These are phyloP conservation scores for Hypoxylon perforatum DNA, from an alignment of 495 filamentous ascomycete species.

Conservation along the genomic window DNA sequence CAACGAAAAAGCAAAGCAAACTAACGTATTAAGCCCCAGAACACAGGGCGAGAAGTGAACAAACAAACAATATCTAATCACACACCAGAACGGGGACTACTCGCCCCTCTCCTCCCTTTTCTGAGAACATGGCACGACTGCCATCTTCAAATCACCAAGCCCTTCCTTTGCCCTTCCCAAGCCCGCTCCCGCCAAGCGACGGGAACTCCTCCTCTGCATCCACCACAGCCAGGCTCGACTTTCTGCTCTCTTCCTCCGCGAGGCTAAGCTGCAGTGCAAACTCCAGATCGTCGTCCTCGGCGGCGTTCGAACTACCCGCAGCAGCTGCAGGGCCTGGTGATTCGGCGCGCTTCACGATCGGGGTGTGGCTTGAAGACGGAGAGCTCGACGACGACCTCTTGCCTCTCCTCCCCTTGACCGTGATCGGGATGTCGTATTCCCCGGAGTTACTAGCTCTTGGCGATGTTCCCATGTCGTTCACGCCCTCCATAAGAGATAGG, in stretches of 20 bases:
- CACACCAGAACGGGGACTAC: no score
- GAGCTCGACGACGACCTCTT: slow-evolving; percentile 51
- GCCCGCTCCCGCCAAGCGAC: slow-evolving; percentile 53
- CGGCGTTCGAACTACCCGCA: slow-evolving; percentile 27
- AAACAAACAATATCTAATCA: no score
- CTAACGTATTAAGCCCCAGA: no score
- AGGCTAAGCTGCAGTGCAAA: slow-evolving; percentile 87
- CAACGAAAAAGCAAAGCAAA: no score
- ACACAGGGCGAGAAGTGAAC: no score
- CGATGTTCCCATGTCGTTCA: slow-evolving; percentile 49
- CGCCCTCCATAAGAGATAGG: slow-evolving; percentile 73
- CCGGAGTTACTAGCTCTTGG: slow-evolving; percentile 46
- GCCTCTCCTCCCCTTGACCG: slow-evolving; percentile 56
- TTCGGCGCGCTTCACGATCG: slow-evolving; percentile 36
- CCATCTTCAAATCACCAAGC: slow-evolving; percentile 46
- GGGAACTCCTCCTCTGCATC: slow-evolving; percentile 68
- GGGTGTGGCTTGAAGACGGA: slow-evolving; percentile 52
- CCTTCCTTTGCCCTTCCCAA: slow-evolving; percentile 60
- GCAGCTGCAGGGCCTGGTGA: slow-evolving; percentile 34
- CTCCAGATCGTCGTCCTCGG: slow-evolving; percentile 76
- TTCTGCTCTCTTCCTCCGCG: slow-evolving; percentile 74
- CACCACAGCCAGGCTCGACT: slow-evolving; percentile 37
- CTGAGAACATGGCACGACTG: no score
- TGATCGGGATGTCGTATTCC: slow-evolving; percentile 64
- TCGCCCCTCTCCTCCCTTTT: no score